Evolutionary conservation across 1,284 basidiomycete species (phyloP), one percentile per base, ranked within the genome.

Genomic region (Exobasidium rhododendri): DNA sequence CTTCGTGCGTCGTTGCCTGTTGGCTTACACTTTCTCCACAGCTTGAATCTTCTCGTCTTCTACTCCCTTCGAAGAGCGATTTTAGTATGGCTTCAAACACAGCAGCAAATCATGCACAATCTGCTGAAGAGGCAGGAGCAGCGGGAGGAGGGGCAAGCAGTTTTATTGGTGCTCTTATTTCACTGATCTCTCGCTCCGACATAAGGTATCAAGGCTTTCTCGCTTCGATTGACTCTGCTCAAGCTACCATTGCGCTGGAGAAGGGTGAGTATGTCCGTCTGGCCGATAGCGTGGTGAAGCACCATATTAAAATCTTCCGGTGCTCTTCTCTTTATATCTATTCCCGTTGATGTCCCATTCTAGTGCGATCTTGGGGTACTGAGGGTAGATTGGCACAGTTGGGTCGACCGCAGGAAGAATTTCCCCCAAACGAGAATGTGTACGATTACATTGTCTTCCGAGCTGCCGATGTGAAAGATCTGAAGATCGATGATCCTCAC

Each of bases 351-450:
- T 17, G 49, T 14, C 35, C 35, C 43, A 28, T 53, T 32, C 26
- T 66, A 91, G 91, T 92, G 43, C 90, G 85, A 74, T 91, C 89
- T 47, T 91, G 91, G 89, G 90, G 90, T 40, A 92, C 91, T 4
- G 90, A 92, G 80, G 84, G 86, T 62, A 86, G 91, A 74, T 85
- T 89, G 22, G 68, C 80, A 10, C 70, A 79, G 20, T 74, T 74
- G 26, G 80, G 75, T 7, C 85, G 88, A n/a, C 71, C 77, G n/a
- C 68, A 74, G 22, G 80, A 80, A 51, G 80, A 78, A 60, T 77
- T 82, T 28, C 78, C 81, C 2, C 68, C 78, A 14, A 75, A 71
- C 49, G 77, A 80, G 24, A 78, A 75, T 40, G 74, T 80, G 13
- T 82, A 81, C 58, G 80, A 80, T 85, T 90, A 81, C 83, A 88